Conservation (phyloP, 805 yeast species). For the Myxozyma monticola region DNA sequence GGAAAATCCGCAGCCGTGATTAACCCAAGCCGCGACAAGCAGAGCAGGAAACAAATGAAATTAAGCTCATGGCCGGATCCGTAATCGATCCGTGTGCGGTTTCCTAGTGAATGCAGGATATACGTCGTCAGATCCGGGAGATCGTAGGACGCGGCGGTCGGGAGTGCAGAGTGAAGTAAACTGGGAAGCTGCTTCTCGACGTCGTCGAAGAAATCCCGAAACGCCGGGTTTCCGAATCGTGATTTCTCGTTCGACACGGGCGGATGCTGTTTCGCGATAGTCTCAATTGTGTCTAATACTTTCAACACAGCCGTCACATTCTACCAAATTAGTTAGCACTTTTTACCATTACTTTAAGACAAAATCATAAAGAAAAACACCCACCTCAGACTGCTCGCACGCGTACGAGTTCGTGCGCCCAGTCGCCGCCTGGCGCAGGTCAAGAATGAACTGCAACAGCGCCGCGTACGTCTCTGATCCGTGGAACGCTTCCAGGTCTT, state of each 20-base stretch:
- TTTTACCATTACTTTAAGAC: no score
- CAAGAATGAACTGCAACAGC: constrained; percentile 55
- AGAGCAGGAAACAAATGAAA: constrained; percentile 66
- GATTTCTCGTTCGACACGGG: constrained; percentile 66
- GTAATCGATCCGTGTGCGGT: constrained; percentile 82
- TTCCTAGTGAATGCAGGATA: constrained; percentile 77
- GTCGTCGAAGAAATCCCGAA: constrained; percentile 77
- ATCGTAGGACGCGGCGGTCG: not conserved
- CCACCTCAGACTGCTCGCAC: constrained; percentile 41
- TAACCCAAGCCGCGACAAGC: constrained; percentile 40
- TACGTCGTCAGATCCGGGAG: constrained; percentile 55
- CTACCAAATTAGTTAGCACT: no score
- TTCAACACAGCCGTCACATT: no score
- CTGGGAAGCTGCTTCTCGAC: constrained; percentile 38
- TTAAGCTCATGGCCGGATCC: constrained; percentile 97
- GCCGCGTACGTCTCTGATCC: constrained; percentile 51
- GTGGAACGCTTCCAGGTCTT: constrained; percentile 66
- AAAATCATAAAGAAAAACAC: no score
- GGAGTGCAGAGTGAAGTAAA: not conserved
- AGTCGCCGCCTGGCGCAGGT: constrained; percentile 61
- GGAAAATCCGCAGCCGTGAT: constrained; percentile 27
- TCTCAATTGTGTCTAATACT: constrained; percentile 47
- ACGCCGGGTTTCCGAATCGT: constrained; percentile 90
- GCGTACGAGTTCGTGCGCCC: constrained; percentile 58
- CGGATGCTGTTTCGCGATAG: constrained; percentile 57